Conservation (phyloP, 441 rosid genomes). For the Rhodomyrtus psidioides region DNA sequence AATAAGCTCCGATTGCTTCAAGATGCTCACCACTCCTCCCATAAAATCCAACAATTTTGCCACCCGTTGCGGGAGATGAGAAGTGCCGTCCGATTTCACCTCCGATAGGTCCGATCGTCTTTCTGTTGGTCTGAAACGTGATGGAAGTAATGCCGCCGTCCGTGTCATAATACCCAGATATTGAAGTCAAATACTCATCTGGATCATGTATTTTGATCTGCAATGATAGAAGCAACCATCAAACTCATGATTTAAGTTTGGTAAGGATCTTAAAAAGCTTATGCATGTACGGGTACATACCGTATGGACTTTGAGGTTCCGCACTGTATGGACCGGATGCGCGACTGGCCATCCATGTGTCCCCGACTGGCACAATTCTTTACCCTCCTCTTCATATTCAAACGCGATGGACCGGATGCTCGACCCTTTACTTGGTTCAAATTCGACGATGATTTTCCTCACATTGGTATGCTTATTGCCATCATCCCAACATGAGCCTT, state of each 20-base stretch:
- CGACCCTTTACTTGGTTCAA: not conserved
- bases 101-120: not conserved
- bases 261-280: no score
- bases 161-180: not conserved
- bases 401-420: not conserved
- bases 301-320: not conserved
- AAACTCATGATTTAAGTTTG: no score
- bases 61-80: not conserved
- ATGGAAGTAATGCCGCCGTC: not conserved
- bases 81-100: not conserved
- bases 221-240: no score
- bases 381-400: no score
- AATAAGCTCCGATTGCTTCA: not conserved
- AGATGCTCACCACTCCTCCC: not conserved
- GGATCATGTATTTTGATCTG: no score
- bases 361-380: no score
- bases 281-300: no score
- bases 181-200: not conserved
- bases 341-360: no score
- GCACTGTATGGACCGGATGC: no score
- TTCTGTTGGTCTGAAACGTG: not conserved
- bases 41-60: not conserved
- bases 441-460: not conserved
- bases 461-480: no score
- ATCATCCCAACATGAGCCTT: no score